Base-by-base conservation (phyloP, 192 early-diverging fungal species). In the Haplosporangium gracile region DNA sequence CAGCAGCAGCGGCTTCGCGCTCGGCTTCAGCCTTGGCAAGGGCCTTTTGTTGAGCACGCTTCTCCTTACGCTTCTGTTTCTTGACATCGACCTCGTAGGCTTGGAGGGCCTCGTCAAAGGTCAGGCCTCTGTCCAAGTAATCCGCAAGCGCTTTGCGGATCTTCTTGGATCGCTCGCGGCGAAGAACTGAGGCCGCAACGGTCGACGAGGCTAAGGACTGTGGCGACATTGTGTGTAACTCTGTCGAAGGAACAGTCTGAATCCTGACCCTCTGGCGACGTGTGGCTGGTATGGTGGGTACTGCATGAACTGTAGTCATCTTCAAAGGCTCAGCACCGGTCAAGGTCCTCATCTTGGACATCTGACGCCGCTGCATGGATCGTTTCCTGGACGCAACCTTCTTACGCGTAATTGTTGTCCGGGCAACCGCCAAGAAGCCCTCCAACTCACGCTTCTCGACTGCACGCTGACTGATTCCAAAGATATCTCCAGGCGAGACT, bases 391-490 rank as follows among this genome's bases (percentile, higher is more conserved):
- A 76, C 15, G 53, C 42, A 5, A 26, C 43, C 10, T 70, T 57
- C 47, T 68, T 75, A 29, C 70, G 69, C 68, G 36, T 69, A 42
- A 72, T 80, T 10, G 72, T 63, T 22, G 75, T 85, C 13, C 78
- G 55, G n/a, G 75, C 78, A 20, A 80, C 83, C 0, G 83, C 78
- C 75, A 85, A 51, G 47, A 80, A 85, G 5, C 68, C 75, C 38
- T 85, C 74, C 3, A 85, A 68, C 24, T 85, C 83, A 16, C 74
- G 74, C 34, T 76, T 76, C 38, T 85, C 83, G 22, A 85, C 78
- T 26, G 83, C 83, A 43, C 78, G 83, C 42, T 79, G 83, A 74
- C 83, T 85, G 63, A 85, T 85, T 16, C 83, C 83, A 85, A 85
- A 85, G 77, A 85, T 85, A 39, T 85, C 83, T 1, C 83, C 83